A percentile compares a stretch with the other conserved stretches of the same genome.
Evolutionary conservation across 108 stramenopile genomes (phyloP).

Genomic region (Stephanodiscus triporus): DNA sequence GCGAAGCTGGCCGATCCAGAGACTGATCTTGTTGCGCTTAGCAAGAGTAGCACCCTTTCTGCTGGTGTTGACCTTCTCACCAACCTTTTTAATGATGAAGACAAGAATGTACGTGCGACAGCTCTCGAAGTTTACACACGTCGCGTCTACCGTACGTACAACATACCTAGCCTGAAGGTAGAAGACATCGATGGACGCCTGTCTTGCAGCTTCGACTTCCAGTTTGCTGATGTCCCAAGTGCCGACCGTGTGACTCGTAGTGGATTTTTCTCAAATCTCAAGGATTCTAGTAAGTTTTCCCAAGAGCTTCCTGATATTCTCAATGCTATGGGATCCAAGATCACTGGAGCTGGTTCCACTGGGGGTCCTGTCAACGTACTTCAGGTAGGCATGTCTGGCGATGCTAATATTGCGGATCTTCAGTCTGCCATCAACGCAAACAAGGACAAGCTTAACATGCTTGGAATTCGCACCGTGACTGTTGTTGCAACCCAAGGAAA

Average conservation of each 20-base stretch:
- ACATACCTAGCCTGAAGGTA: conserved; percentile 68
- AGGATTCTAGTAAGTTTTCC: conserved; percentile 48
- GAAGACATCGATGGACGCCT: conserved; percentile 70
- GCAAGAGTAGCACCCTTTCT: conserved; percentile 79
- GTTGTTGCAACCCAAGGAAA: conserved; percentile 70
- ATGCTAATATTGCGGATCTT: conserved; percentile 51
- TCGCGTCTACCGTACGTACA: conserved; percentile 95
- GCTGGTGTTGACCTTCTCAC: conserved; percentile 95
- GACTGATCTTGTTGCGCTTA: conserved; percentile 66
- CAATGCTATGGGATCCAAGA: conserved; percentile 63
- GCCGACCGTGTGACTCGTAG: conserved; percentile 70
- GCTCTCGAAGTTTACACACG: conserved; percentile 91
- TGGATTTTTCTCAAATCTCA: conserved; percentile 69
- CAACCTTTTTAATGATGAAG: conserved; percentile 82
- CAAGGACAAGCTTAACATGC: conserved; percentile 61
- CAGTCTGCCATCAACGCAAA: conserved; percentile 61
- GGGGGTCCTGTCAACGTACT: conserved; percentile 82
- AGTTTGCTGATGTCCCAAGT: conserved; percentile 81
- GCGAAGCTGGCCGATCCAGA: conserved; percentile 63
- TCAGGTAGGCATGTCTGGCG: conserved; percentile 65
- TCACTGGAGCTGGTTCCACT: conserved; percentile 48
- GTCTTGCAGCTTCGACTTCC: conserved; percentile 85
- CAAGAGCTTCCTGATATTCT: conserved; percentile 68
- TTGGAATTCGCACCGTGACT: conserved; percentile 87
- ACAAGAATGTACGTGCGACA: conserved; percentile 64